phyloP scores from a whole-genome alignment of 2,329 filamentous ascomycete species.

The Arthrobotrys pseudoclavata region DNA sequence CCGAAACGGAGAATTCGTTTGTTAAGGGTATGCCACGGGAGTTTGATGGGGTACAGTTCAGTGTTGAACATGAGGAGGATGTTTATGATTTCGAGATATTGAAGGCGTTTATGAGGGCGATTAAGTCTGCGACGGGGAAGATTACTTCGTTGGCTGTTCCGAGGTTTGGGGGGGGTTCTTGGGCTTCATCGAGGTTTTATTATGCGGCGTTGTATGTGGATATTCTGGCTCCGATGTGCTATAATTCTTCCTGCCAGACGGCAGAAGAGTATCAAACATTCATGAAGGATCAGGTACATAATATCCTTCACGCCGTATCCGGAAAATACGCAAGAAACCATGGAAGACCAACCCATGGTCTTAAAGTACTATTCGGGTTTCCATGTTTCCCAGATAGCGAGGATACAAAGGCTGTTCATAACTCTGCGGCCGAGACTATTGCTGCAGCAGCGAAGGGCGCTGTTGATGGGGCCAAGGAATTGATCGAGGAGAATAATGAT shows the following conservation, averaged over 20 bases:
- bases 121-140: neutral
- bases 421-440: neutral
- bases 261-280: neutral
- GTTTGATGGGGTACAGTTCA: constrained; percentile 4
- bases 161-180: neutral
- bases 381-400: neutral
- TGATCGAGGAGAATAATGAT: neutral
- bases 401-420: neutral
- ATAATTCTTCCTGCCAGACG: neutral
- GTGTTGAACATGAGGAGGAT: neutral
- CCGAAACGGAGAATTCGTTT: neutral
- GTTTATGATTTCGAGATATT: neutral
- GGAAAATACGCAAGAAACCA: constrained; percentile 1
- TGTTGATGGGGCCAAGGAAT: neutral
- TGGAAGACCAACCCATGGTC: neutral
- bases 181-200: neutral
- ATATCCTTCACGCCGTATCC: neutral
- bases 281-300: constrained; percentile 2
- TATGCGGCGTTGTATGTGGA: neutral
- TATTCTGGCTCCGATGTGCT: neutral
- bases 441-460: neutral
- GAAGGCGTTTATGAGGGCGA: neutral
- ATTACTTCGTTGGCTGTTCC: neutral
- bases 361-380: constrained; percentile 4
- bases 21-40: neutral